phyloP scores from a whole-genome alignment of 2,329 filamentous ascomycete species.

The Mycosphaerelloides madeirae region DNA sequence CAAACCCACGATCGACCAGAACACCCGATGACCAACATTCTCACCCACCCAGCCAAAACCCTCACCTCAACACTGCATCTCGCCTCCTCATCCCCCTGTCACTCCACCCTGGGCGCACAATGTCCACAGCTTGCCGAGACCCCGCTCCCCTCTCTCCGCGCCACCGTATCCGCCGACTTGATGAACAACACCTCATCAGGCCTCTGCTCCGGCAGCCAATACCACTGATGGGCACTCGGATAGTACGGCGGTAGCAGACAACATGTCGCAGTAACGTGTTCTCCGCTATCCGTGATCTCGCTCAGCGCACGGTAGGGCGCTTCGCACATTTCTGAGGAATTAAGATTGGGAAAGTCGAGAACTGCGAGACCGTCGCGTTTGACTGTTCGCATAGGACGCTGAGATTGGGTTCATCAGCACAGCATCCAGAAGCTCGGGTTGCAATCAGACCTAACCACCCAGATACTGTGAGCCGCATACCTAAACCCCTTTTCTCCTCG shows the following conservation, averaged over 20 bases:
- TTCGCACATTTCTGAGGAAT: too few species aligned
- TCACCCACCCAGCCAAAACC: slow-evolving; percentile 4
- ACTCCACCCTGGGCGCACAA: slow-evolving; percentile 1
- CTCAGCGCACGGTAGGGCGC: slow-evolving; percentile 5
- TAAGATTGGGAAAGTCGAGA: too few species aligned
- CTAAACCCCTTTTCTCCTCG: too few species aligned
- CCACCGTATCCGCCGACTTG: slow-evolving; percentile 6
- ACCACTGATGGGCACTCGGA: slow-evolving; percentile 3
- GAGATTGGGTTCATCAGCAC: too few species aligned
- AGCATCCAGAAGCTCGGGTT: too few species aligned
- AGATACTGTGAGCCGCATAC: too few species aligned
- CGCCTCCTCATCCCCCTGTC: slow-evolving; percentile 2
- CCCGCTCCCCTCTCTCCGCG: not conserved
- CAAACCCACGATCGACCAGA: too few species aligned
- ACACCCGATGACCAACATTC: too few species aligned
- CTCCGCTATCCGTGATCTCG: slow-evolving; percentile 7
- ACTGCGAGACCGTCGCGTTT: too few species aligned
- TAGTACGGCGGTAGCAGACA: slow-evolving; percentile 3
- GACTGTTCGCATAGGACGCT: too few species aligned
- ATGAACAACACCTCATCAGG: slow-evolving; percentile 6
- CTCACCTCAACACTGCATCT: slow-evolving; percentile 6
- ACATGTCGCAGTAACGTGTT: slow-evolving; percentile 1
- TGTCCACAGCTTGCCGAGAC: slow-evolving; percentile 2
- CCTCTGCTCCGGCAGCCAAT: slow-evolving; percentile 4
- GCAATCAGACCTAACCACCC: too few species aligned